phyloP scores from a whole-genome alignment of 768 basidiomycete species.

The Hysterangium stoloniferum region DNA sequence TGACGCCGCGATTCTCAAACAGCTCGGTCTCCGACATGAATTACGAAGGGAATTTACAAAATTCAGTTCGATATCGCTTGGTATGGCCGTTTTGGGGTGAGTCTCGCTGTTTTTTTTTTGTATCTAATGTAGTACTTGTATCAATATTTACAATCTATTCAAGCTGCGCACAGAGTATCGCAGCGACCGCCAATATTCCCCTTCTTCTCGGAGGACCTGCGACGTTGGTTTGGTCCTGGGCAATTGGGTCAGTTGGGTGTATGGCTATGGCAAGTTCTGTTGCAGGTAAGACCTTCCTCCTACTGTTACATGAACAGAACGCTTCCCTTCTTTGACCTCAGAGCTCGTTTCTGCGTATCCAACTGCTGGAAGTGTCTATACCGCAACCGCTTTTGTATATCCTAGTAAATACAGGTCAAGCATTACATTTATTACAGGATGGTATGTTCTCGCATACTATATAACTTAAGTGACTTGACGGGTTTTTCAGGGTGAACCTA shows the following conservation, averaged over 20 bases:
- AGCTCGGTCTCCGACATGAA: constrained; percentile 10
- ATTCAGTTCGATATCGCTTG: constrained; percentile 12
- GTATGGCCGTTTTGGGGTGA: too few relatives aligned
- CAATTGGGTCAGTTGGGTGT: constrained; percentile 21
- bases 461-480: constrained; percentile 8
- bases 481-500: constrained; percentile 24
- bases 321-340: constrained; percentile 10
- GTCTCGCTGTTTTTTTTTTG: too few relatives aligned
- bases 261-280: constrained; percentile 2
- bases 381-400: constrained; percentile 30
- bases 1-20: not conserved
- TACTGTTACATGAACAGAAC: constrained; percentile 16
- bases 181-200: constrained; percentile 33
- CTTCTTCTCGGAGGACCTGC: constrained; percentile 30
- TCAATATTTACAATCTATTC: not conserved
- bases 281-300: constrained; percentile 6
- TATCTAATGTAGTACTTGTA: too few relatives aligned
- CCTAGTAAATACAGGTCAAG: constrained; percentile 25
- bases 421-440: constrained; percentile 30
- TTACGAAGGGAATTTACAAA: too few relatives aligned
- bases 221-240: constrained; percentile 32
- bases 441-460: constrained; percentile 22
- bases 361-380: constrained; percentile 35
- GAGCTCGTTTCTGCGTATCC: constrained; percentile 33
- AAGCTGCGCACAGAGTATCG: constrained; percentile 23